Evolutionary conservation across 2,329 filamentous ascomycete genomes (phyloP).

Genomic region (Exophiala spinifera): DNA sequence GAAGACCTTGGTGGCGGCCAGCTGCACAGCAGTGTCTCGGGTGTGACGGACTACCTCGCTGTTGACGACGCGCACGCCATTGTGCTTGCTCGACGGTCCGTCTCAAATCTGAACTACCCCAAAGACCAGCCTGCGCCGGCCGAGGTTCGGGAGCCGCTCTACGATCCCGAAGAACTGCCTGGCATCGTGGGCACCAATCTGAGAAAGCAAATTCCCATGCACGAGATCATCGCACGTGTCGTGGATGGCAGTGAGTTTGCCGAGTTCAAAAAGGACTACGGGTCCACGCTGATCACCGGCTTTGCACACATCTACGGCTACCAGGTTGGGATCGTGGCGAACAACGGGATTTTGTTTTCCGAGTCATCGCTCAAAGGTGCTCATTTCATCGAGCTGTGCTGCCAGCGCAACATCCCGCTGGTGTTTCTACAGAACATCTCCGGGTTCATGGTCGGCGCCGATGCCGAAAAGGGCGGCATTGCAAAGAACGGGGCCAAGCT

Average conservation of each 20-base stretch:
- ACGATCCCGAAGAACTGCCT: slow-evolving; percentile 73
- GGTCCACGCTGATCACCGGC: slow-evolving; percentile 82
- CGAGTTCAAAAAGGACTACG: slow-evolving; percentile 93
- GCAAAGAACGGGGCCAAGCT: slow-evolving; percentile 98
- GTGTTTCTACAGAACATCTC: slow-evolving; percentile 96
- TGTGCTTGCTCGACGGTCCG: slow-evolving; percentile 75
- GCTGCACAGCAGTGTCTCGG: slow-evolving; percentile 85
- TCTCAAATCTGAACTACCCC: slow-evolving; percentile 89
- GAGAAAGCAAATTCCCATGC: slow-evolving; percentile 76
- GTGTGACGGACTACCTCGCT: slow-evolving; percentile 92
- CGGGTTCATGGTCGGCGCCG: slow-evolving; percentile 95
- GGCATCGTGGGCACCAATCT: slow-evolving; percentile 91
- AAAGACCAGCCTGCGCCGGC: slow-evolving; percentile 40
- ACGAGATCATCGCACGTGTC: slow-evolving; percentile 87
- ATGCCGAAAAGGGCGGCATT: slow-evolving; percentile 90
- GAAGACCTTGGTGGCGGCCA: slow-evolving; percentile 89
- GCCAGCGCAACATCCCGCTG: slow-evolving; percentile 82
- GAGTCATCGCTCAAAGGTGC: slow-evolving; percentile 87
- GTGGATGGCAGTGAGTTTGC: slow-evolving; percentile 87
- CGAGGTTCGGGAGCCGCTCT: slow-evolving; percentile 69
- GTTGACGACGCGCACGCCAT: slow-evolving; percentile 92
- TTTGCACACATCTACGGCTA: slow-evolving; percentile 89
- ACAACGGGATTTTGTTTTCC: slow-evolving; percentile 93
- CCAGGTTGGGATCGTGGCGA: slow-evolving; percentile 87
- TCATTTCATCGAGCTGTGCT: slow-evolving; percentile 94